phyloP scores from a whole-genome alignment of 805 yeast genomes.

The Starmerella floricola region DNA sequence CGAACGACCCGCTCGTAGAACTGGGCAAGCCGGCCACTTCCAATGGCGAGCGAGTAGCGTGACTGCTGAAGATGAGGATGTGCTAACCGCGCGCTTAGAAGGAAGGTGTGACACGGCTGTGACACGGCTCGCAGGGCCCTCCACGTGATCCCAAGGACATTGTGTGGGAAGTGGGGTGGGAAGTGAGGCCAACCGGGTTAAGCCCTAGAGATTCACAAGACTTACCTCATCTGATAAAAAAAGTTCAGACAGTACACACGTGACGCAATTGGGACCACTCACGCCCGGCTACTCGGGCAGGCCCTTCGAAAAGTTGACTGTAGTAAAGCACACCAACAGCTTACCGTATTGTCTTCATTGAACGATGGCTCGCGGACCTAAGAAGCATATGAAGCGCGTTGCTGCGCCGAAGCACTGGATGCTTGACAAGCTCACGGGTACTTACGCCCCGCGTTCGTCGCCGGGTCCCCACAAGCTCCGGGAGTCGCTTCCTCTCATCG shows the following conservation, averaged over 20 bases:
- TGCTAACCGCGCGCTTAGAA: no score
- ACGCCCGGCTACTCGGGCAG: constrained; percentile 1
- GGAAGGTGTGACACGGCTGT: no score
- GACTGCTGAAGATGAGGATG: no score
- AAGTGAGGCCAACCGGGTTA: not conserved
- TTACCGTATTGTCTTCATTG: constrained; percentile 14
- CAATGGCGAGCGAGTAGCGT: no score
- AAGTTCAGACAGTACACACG: constrained; percentile 4
- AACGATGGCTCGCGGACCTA: constrained; percentile 41
- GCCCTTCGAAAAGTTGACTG: constrained; percentile 14
- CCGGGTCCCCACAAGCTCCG: constrained; percentile 99
- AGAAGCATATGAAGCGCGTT: constrained; percentile 98
- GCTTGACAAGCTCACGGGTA: constrained; percentile 99
- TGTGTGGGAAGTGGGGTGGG: no score
- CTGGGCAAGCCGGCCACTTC: no score
- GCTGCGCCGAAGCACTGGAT: constrained; percentile 99
- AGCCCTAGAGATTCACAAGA: not conserved
- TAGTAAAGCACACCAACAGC: constrained; percentile 9
- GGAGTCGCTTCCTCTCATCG: constrained; percentile 94
- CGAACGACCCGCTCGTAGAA: no score
- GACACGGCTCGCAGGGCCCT: no score
- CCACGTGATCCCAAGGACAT: no score
- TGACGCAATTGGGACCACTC: constrained; percentile 19
- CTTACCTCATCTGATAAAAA: not conserved
- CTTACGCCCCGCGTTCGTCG: constrained; percentile 99